phyloP scores from a whole-genome alignment of 2,329 filamentous ascomycete species.

The Ophiostoma quercus region DNA sequence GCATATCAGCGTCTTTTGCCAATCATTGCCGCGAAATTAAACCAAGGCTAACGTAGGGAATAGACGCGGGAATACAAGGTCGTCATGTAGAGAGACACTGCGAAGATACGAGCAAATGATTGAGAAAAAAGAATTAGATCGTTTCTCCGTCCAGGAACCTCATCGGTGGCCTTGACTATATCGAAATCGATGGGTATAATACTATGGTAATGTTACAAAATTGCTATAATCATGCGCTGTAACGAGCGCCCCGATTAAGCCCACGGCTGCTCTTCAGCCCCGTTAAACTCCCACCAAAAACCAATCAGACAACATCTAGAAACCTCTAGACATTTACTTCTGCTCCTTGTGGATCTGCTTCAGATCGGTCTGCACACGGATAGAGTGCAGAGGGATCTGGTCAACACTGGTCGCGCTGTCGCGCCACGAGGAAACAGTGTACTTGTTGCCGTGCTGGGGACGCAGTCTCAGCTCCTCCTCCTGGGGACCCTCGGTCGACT shows the following conservation, averaged over 20 bases:
- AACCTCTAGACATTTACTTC: not conserved
- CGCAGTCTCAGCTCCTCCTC: slow-evolving; percentile 5
- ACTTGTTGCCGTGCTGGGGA: slow-evolving; percentile 11
- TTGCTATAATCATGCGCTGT: not conserved
- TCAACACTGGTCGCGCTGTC: slow-evolving; percentile 2
- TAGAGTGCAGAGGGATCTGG: slow-evolving; percentile 10
- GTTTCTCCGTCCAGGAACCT: not conserved
- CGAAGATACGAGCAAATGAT: no score
- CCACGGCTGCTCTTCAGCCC: not conserved
- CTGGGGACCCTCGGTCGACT: not conserved
- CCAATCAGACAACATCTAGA: not conserved
- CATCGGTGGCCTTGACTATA: not conserved
- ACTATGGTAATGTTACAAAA: slow-evolving; percentile 12
- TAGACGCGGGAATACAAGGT: not conserved
- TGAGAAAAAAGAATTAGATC: not conserved
- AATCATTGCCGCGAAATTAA: not conserved
- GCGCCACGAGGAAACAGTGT: slow-evolving; percentile 9
- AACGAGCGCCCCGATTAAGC: not conserved
- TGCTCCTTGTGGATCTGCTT: slow-evolving; percentile 9
- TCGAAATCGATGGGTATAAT: slow-evolving; percentile 14
- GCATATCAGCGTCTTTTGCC: not conserved
- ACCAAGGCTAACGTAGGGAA: not conserved
- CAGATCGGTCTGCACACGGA: slow-evolving; percentile 5
- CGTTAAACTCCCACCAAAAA: not conserved
- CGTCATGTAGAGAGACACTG: no score